Conservation (phyloP, 257 asterid genomes). For the Capsicum chinense region DNA sequence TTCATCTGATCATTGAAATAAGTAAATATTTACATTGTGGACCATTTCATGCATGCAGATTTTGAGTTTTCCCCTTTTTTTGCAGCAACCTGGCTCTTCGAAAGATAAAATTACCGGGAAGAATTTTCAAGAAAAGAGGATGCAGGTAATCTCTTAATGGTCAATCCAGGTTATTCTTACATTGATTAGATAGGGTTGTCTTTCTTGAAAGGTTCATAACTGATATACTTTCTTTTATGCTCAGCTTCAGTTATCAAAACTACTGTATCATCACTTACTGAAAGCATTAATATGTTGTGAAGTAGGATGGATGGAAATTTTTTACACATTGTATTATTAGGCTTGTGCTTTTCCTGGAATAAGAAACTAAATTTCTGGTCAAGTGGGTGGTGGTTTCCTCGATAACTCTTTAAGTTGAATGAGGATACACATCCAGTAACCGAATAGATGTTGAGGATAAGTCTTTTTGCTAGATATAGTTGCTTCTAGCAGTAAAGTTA, state of each 20-base stretch:
- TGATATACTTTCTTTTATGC: background rate
- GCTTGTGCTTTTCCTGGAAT: conserved; percentile 9
- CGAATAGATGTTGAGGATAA: background rate
- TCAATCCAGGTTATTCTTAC: conserved; percentile 18
- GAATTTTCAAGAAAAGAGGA: conserved; percentile 59
- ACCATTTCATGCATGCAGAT: background rate
- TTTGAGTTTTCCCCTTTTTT: conserved; percentile 16
- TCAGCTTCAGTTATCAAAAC: background rate
- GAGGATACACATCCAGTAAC: background rate
- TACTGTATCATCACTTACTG: conserved; percentile 16
- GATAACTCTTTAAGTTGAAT: background rate
- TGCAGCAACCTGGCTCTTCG: conserved; percentile 75
- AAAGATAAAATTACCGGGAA: conserved; percentile 66
- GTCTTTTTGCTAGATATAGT: background rate
- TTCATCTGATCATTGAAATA: background rate
- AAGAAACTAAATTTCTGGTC: background rate
- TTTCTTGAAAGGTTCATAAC: background rate
- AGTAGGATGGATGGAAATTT: conserved; percentile 20
- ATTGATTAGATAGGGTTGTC: background rate
- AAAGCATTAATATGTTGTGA: background rate
- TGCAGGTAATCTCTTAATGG: conserved; percentile 53
- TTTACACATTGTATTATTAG: background rate
- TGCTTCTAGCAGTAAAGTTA: conserved; percentile 4
- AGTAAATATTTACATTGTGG: background rate
- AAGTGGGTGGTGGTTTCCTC: background rate